Evolutionary conservation across 2,329 filamentous ascomycete species (phyloP).

Genomic region (Paradendryphiella salina): DNA sequence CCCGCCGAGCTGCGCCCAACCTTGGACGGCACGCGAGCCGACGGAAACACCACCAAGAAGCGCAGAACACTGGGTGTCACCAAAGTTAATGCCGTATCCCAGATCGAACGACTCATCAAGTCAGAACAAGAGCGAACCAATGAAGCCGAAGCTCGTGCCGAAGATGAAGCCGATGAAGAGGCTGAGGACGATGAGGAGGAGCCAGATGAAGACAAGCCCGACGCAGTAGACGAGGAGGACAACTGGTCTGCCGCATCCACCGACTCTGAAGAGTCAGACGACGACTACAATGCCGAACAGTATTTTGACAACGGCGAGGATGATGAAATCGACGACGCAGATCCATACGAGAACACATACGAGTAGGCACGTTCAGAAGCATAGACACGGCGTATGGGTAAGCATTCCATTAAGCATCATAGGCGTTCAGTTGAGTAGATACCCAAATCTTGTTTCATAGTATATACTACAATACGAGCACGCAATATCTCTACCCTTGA

Average conservation of each 20-base stretch:
- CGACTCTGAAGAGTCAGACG: constrained; percentile 66
- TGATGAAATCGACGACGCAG: constrained; percentile 50
- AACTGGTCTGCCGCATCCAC: constrained; percentile 58
- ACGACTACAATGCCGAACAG: constrained; percentile 65
- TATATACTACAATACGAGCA: constrained; percentile 65
- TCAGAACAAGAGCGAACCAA: constrained; percentile 52
- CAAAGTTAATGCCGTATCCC: constrained; percentile 36
- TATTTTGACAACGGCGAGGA: constrained; percentile 58
- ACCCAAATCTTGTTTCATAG: constrained; percentile 14
- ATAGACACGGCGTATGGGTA: constrained; percentile 1
- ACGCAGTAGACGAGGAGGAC: constrained; percentile 62
- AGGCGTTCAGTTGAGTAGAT: constrained; percentile 25
- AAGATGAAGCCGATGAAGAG: constrained; percentile 47
- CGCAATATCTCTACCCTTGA: constrained; percentile 72
- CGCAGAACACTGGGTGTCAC: constrained; percentile 41
- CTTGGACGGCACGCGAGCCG: constrained; percentile 49
- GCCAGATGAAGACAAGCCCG: constrained; percentile 55
- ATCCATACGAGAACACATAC: constrained; percentile 44
- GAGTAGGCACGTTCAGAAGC: constrained; percentile 20
- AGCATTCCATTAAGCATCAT: constrained; percentile 4
- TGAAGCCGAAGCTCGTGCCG: constrained; percentile 52
- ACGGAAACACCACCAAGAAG: constrained; percentile 33
- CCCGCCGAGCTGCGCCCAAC: constrained; percentile 61
- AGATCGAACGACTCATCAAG: constrained; percentile 47
- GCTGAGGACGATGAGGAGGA: constrained; percentile 54